phyloP scores from a whole-genome alignment of 306 rosid species.

The Delonix regia region DNA sequence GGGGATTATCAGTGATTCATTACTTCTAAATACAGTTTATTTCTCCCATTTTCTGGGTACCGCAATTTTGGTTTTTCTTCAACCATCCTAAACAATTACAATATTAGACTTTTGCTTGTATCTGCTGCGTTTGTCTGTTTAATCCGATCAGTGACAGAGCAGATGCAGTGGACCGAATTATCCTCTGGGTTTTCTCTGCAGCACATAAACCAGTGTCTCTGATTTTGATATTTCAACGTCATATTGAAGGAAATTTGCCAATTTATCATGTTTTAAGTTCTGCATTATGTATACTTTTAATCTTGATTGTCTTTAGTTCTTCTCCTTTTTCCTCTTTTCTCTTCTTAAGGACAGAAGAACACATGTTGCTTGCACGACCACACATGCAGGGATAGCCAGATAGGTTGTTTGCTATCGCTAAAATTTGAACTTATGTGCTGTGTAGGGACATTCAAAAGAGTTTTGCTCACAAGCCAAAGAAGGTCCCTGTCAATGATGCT shows the following conservation, averaged over 20 bases:
- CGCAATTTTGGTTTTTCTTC: neutral
- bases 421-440: neutral
- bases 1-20: too few relatives aligned
- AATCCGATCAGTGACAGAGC: neutral
- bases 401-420: neutral
- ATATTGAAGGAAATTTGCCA: neutral
- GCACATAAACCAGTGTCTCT: too few relatives aligned
- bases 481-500: constrained; percentile 11
- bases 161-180: neutral
- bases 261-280: neutral
- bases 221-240: neutral
- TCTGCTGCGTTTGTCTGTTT: neutral
- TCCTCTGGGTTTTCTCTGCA: neutral
- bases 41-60: neutral
- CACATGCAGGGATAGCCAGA: neutral
- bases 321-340: neutral
- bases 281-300: too few relatives aligned
- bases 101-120: neutral
- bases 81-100: neutral
- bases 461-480: constrained; percentile 24
- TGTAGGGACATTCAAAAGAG: constrained; percentile 36
- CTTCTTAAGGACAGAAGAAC: neutral
- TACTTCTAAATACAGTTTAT: neutral
- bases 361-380: neutral
- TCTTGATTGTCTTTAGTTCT: neutral